Conservation (phyloP, 805 yeast species). For the Nakazawaea siamensis region DNA sequence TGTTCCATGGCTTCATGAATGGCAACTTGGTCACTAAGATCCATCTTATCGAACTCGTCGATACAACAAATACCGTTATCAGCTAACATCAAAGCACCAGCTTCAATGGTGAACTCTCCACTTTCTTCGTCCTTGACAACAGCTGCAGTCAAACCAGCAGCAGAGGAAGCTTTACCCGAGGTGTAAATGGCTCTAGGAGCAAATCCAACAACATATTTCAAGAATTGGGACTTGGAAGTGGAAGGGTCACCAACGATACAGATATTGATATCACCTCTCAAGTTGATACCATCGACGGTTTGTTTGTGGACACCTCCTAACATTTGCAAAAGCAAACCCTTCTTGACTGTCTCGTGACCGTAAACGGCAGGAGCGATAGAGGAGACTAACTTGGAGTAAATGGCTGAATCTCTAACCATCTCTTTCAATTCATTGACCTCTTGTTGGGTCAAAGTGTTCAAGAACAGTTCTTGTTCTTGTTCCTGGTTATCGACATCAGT, state of each 20-base stretch:
- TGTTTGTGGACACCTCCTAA: slow-evolving; percentile 93
- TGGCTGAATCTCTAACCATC: slow-evolving; percentile 85
- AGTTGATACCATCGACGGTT: slow-evolving; percentile 87
- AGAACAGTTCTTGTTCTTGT: slow-evolving; percentile 72
- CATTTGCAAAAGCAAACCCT: slow-evolving; percentile 82
- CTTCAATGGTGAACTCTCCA: slow-evolving; percentile 95
- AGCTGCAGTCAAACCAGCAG: slow-evolving; percentile 98
- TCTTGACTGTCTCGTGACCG: slow-evolving; percentile 92
- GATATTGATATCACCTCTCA: slow-evolving; percentile 94
- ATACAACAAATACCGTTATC: slow-evolving; percentile 98
- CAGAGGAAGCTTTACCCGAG: slow-evolving; percentile 96
- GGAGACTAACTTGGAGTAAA: slow-evolving; percentile 75
- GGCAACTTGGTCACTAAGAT: slow-evolving; percentile 89
- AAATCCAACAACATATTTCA: slow-evolving; percentile 86
- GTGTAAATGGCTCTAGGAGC: slow-evolving; percentile 94
- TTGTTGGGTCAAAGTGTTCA: slow-evolving; percentile 68
- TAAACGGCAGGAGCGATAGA: slow-evolving; percentile 94
- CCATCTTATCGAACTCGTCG: slow-evolving; percentile 99
- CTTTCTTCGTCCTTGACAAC: slow-evolving; percentile 96
- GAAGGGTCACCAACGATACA: slow-evolving; percentile 98
- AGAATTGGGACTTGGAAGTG: slow-evolving; percentile 91
- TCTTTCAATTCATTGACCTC: slow-evolving; percentile 80
- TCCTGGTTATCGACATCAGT: slow-evolving; percentile 34
- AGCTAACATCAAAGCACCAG: slow-evolving; percentile 97
- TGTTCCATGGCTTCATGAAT: slow-evolving; percentile 99